A percentile compares a stretch with the other conserved stretches of the same genome.
These are phyloP conservation scores for Penicillium pancosmium DNA, from an alignment of 495 filamentous ascomycete species.

Conservation along the genomic window DNA sequence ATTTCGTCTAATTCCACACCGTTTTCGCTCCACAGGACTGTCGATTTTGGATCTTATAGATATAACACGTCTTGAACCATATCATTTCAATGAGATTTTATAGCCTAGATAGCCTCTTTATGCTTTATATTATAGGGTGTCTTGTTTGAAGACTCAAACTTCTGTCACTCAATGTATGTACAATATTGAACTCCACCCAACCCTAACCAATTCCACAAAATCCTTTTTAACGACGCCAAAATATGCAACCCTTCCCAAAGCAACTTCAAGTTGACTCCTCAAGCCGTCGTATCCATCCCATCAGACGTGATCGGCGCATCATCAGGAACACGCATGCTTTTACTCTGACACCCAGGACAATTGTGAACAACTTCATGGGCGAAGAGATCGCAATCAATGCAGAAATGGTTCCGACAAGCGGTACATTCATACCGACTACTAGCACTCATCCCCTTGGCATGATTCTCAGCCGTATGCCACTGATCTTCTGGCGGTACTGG, in stretches of 20 bases:
- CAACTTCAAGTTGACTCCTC: neutral
- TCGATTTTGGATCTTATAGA: no score
- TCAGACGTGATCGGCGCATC: slow-evolving; percentile 4
- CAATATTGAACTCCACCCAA: neutral
- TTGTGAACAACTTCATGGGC: slow-evolving; percentile 93
- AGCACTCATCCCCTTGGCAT: slow-evolving; percentile 70
- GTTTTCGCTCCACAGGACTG: no score
- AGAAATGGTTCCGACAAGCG: slow-evolving; percentile 85
- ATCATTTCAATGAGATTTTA: no score
- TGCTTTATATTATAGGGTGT: no score
- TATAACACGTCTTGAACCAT: no score
- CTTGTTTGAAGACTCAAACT: no score
- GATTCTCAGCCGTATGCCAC: slow-evolving; percentile 36
- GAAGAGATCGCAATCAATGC: slow-evolving; percentile 96
- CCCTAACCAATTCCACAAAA: neutral
- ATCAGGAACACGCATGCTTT: slow-evolving; percentile 10
- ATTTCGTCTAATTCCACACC: no score
- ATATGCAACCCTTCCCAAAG: neutral
- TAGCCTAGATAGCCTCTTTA: no score
- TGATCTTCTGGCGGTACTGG: slow-evolving; percentile 43
- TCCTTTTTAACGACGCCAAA: neutral
- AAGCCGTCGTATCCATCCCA: slow-evolving; percentile 39
- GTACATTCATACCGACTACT: slow-evolving; percentile 87
- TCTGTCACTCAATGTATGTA: no score
- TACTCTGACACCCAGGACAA: slow-evolving; percentile 90